Evolutionary conservation across 2,329 filamentous ascomycete species (phyloP).

Genomic region (Pseudocercospora vitis): DNA sequence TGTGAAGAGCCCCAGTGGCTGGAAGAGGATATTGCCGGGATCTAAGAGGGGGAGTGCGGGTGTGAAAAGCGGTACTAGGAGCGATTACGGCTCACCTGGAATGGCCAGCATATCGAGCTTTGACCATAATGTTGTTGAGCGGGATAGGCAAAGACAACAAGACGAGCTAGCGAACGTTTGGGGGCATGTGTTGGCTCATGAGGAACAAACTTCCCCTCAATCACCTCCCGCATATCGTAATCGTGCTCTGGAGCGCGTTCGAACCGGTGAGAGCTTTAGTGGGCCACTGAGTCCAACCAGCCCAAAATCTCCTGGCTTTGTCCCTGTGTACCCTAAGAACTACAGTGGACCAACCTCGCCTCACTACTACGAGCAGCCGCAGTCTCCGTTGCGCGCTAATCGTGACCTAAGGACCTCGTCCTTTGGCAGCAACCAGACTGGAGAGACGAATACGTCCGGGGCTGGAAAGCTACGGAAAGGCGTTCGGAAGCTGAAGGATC

Average conservation of each 20-base stretch:
- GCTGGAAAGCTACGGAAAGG: conserved; percentile 33
- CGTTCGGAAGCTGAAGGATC: conserved; percentile 48
- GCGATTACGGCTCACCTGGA: conserved; percentile 44
- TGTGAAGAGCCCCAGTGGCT: too few species aligned
- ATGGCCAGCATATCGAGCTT: conserved; percentile 67
- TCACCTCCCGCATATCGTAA: conserved; percentile 3
- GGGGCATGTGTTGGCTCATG: conserved; percentile 87
- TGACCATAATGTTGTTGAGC: conserved; percentile 70
- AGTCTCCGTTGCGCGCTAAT: conserved; percentile 20
- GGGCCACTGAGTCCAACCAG: conserved; percentile 39
- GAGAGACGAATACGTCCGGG: conserved; percentile 28
- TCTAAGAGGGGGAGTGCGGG: conserved; percentile 31
- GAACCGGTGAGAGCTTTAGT: conserved; percentile 29
- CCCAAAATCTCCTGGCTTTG: conserved; percentile 24
- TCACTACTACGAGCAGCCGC: conserved; percentile 17
- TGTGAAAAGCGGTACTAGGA: conserved; percentile 43
- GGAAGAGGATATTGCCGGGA: too few species aligned
- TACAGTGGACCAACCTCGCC: conserved; percentile 14
- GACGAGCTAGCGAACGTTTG: conserved; percentile 88
- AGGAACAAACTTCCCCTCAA: conserved; percentile 47
- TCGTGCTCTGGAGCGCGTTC: conserved; percentile 13
- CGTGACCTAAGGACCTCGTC: conserved; percentile 40
- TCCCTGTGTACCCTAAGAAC: not conserved
- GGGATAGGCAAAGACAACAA: conserved; percentile 72
- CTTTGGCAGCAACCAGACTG: conserved; percentile 41